Conservation (phyloP, 495 filamentous ascomycete genomes). For the Xylaria venustula region DNA sequence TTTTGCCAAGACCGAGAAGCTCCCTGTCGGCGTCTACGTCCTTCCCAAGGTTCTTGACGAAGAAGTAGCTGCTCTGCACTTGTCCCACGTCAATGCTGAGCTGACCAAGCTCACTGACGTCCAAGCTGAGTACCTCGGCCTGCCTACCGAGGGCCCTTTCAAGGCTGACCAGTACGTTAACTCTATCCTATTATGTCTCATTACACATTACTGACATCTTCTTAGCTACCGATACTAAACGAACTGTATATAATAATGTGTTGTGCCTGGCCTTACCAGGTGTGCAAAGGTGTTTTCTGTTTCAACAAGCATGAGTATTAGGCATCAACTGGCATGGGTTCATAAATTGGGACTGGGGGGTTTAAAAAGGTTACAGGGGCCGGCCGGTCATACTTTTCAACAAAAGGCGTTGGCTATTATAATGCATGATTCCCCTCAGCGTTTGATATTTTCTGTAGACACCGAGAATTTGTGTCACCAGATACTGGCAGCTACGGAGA, state of each 20-base stretch:
- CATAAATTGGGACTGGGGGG: conserved; percentile 36
- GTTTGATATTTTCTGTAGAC: conserved; percentile 28
- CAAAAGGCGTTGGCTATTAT: conserved; percentile 54
- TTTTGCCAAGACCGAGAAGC: conserved; percentile 87
- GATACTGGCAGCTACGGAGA: conserved; percentile 25
- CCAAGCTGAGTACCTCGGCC: conserved; percentile 92
- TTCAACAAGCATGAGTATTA: conserved; percentile 53
- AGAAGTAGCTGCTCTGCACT: conserved; percentile 91
- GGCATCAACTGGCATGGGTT: conserved; percentile 39
- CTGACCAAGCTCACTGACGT: conserved; percentile 76
- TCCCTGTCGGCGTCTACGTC: conserved; percentile 89
- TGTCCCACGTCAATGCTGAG: conserved; percentile 93
- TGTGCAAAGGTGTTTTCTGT: conserved; percentile 19
- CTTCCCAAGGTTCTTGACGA: conserved; percentile 98
- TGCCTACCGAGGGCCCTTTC: conserved; percentile 82
- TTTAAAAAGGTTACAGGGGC: conserved; percentile 38
- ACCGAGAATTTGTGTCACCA: conserved; percentile 14
- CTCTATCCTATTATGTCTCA: neutral
- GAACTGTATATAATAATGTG: conserved; percentile 26
- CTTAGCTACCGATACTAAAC: conserved; percentile 60
- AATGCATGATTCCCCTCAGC: conserved; percentile 46
- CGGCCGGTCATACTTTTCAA: conserved; percentile 53
- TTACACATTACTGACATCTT: conserved; percentile 29
- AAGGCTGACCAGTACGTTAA: conserved; percentile 75
- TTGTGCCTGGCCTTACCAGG: conserved; percentile 22